phyloP scores from a whole-genome alignment of 2,329 filamentous ascomycete species.

The Alternaria triticimaculans region DNA sequence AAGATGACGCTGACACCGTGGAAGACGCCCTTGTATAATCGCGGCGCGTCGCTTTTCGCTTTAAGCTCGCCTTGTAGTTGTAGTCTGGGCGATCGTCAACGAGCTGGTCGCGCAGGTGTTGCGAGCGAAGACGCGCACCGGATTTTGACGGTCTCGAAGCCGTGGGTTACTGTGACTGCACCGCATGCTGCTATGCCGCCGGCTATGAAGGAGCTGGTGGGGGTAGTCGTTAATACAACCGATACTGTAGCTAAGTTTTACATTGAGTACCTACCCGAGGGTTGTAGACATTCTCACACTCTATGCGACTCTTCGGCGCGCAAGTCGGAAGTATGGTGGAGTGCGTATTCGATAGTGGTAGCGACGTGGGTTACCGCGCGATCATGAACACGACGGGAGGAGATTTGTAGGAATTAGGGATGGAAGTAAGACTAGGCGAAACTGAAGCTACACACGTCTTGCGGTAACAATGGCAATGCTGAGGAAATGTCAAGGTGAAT shows the following conservation, averaged over 20 bases:
- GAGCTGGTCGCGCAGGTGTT: neutral
- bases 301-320: slow-evolving; percentile 10
- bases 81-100: slow-evolving; percentile 64
- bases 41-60: slow-evolving; percentile 80
- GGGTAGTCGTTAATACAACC: slow-evolving; percentile 1
- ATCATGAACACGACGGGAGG: slow-evolving; percentile 1
- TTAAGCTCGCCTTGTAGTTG: slow-evolving; percentile 97
- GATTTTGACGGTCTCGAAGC: slow-evolving; percentile 99
- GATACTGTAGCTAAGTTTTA: neutral
- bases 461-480: slow-evolving; percentile 2
- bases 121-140: slow-evolving; percentile 63
- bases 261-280: slow-evolving; percentile 47
- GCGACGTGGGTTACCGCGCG: slow-evolving; percentile 3
- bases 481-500: slow-evolving; percentile 2
- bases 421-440: neutral
- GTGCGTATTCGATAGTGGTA: neutral
- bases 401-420: neutral
- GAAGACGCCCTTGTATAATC: slow-evolving; percentile 88
- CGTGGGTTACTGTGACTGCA: slow-evolving; percentile 95
- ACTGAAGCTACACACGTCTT: slow-evolving; percentile 3
- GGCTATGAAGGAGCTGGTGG: slow-evolving; percentile 80
- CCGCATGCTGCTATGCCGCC: slow-evolving; percentile 97
- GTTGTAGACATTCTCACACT: slow-evolving; percentile 54
- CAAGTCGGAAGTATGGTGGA: neutral
- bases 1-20: slow-evolving; percentile 91